These are phyloP conservation scores for Fusarium sp. DNA, from an alignment of 2,329 filamentous ascomycete species.

Conservation along the genomic window DNA sequence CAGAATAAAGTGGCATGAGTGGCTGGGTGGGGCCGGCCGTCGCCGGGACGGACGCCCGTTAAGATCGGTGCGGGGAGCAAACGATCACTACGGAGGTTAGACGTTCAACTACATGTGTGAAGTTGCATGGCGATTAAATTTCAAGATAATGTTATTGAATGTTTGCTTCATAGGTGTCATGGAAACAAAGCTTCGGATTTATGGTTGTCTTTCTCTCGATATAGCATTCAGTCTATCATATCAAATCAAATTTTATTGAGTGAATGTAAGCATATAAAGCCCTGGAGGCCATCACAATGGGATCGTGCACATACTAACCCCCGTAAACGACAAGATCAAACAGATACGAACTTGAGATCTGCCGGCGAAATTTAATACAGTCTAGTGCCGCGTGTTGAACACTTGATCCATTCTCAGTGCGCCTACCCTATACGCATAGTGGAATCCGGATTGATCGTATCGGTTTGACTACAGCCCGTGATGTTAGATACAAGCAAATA, in stretches of 20 bases:
- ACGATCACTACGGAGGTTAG: neutral
- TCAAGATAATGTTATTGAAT: neutral
- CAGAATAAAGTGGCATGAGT: slow-evolving; percentile 30
- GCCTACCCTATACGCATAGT: neutral
- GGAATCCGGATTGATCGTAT: neutral
- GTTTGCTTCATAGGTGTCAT: neutral
- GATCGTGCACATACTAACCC: too few relatives aligned
- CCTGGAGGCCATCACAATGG: neutral
- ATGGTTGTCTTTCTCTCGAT: neutral
- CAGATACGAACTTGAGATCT: neutral
- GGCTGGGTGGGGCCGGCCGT: slow-evolving; percentile 34
- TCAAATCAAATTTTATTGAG: neutral
- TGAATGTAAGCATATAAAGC: neutral
- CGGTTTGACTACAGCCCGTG: neutral
- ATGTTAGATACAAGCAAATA: neutral
- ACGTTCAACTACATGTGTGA: neutral
- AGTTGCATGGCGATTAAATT: neutral
- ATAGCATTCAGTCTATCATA: neutral
- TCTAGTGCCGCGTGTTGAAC: neutral
- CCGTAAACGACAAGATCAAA: neutral
- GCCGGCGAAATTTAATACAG: too few relatives aligned
- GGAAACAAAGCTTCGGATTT: neutral
- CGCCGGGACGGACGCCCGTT: slow-evolving; percentile 25
- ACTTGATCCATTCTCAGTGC: neutral
- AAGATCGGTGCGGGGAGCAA: slow-evolving; percentile 7